phyloP scores from a whole-genome alignment of 305 asterid species.

The Solanum hybrid region DNA sequence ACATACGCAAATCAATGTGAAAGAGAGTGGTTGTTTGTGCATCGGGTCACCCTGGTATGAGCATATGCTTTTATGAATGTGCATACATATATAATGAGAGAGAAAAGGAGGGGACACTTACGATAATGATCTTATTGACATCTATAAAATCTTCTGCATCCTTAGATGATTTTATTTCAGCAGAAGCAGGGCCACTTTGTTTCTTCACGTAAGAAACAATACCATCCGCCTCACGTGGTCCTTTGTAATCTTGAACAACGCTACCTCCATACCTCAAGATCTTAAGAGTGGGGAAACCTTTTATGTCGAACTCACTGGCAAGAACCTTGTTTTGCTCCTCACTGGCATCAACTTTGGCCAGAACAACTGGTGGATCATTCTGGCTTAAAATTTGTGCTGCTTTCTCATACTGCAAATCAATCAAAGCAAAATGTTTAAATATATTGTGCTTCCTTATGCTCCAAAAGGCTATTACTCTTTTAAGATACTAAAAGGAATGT shows the following conservation, averaged over 20 bases:
- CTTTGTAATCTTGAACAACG: slow-evolving; percentile 69
- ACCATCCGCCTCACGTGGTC: slow-evolving; percentile 90
- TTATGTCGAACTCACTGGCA: slow-evolving; percentile 48
- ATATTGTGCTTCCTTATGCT: neutral
- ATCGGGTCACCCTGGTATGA: neutral
- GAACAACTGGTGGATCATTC: slow-evolving; percentile 52
- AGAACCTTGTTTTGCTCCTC: slow-evolving; percentile 53
- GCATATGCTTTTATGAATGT: neutral
- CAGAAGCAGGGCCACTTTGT: slow-evolving; percentile 85
- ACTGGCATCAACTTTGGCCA: slow-evolving; percentile 73
- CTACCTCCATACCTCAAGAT: slow-evolving; percentile 82
- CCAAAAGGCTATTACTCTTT: neutral
- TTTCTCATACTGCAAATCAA: slow-evolving; percentile 65
- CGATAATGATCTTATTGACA: slow-evolving; percentile 26
- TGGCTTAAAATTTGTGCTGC: slow-evolving; percentile 73
- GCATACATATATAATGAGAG: neutral
- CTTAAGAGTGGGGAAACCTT: slow-evolving; percentile 71
- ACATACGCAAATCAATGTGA: neutral
- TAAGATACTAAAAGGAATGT: neutral
- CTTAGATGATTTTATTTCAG: slow-evolving; percentile 57
- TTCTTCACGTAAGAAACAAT: slow-evolving; percentile 60
- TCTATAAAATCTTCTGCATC: slow-evolving; percentile 46
- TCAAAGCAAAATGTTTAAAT: neutral
- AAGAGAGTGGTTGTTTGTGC: neutral
- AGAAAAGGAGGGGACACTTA: slow-evolving; percentile 2